Percentiles rank a stretch among this genome's conserved stretches.
These are phyloP conservation scores for Candida coleopterorum DNA, from an alignment of 805 yeast species.

Conservation along the genomic window DNA sequence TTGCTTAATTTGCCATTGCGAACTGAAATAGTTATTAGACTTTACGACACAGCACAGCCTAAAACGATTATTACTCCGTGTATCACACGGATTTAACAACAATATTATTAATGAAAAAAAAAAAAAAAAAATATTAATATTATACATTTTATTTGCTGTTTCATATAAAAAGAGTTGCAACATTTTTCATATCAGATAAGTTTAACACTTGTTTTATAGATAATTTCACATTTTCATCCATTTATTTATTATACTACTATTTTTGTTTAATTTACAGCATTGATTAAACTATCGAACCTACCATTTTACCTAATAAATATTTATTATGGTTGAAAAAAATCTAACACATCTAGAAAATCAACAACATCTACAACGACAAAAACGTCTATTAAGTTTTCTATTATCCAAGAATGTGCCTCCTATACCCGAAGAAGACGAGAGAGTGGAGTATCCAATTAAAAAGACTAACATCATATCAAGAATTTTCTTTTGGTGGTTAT, in stretches of 20 bases:
- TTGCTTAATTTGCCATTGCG: too few relatives aligned
- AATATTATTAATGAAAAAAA: too few relatives aligned
- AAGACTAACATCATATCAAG: conserved; percentile 31
- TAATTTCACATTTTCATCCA: too few relatives aligned
- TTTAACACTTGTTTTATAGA: too few relatives aligned
- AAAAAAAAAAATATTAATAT: background rate
- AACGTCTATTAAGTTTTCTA: conserved; percentile 29
- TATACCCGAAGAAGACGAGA: conserved; percentile 47
- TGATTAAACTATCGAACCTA: too few relatives aligned
- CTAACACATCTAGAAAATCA: conserved; percentile 6
- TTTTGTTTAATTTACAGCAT: too few relatives aligned
- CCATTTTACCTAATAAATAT: background rate
- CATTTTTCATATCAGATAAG: too few relatives aligned
- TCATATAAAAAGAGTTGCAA: too few relatives aligned
- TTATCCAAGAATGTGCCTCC: conserved; percentile 44
- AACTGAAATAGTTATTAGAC: too few relatives aligned
- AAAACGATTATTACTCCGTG: background rate
- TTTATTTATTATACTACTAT: too few relatives aligned
- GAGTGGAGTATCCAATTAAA: conserved; percentile 41
- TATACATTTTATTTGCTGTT: background rate
- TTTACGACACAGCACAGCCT: too few relatives aligned
- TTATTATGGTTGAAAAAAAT: background rate
- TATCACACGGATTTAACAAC: conserved; percentile 1
- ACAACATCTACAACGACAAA: conserved; percentile 20
- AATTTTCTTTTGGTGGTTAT: conserved; percentile 62